A percentile compares a stretch with the other conserved stretches of the same genome.
These are phyloP conservation scores for Chondrus crispus DNA, from an alignment of 23 red algal species.

Conservation along the genomic window DNA sequence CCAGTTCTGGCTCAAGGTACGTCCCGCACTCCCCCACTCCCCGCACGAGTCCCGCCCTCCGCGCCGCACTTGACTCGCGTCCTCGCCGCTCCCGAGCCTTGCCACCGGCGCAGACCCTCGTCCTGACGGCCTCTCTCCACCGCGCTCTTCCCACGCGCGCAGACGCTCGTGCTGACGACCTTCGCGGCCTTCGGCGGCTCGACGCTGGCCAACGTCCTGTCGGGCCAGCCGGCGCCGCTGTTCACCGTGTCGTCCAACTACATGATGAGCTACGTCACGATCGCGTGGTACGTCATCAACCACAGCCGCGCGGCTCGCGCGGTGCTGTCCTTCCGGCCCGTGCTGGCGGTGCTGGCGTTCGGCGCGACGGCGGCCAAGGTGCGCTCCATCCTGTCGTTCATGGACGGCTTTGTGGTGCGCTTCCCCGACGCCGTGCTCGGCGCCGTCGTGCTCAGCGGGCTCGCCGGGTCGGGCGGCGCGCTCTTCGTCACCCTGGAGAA, in stretches of 20 bases:
- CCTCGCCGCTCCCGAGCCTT: too few relatives aligned
- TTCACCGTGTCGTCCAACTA: constrained; percentile 62
- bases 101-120: too few relatives aligned
- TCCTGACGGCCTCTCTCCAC: too few relatives aligned
- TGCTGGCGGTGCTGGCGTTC: constrained; percentile 52
- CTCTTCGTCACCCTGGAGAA: constrained; percentile 70
- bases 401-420: constrained; percentile 36
- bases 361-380: constrained; percentile 70
- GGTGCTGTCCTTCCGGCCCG: constrained; percentile 30
- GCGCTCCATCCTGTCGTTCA: constrained; percentile 67
- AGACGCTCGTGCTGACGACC: constrained; percentile 62
- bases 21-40: neutral
- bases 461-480: constrained; percentile 65
- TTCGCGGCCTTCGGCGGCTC: constrained; percentile 82
- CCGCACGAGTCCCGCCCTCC: too few relatives aligned
- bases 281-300: constrained; percentile 66
- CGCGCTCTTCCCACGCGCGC: too few relatives aligned
- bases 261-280: constrained; percentile 34
- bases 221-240: constrained; percentile 47
- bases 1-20: constrained; percentile 74
- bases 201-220: constrained; percentile 58
- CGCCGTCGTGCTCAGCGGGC: constrained; percentile 61
- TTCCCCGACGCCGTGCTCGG: constrained; percentile 35
- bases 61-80: too few relatives aligned
- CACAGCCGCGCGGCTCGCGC: neutral